Percentiles rank a stretch among this genome's conserved stretches.
These are phyloP conservation scores for Annulohypoxylon truncatum DNA, from an alignment of 2,329 filamentous ascomycete species.

Conservation along the genomic window DNA sequence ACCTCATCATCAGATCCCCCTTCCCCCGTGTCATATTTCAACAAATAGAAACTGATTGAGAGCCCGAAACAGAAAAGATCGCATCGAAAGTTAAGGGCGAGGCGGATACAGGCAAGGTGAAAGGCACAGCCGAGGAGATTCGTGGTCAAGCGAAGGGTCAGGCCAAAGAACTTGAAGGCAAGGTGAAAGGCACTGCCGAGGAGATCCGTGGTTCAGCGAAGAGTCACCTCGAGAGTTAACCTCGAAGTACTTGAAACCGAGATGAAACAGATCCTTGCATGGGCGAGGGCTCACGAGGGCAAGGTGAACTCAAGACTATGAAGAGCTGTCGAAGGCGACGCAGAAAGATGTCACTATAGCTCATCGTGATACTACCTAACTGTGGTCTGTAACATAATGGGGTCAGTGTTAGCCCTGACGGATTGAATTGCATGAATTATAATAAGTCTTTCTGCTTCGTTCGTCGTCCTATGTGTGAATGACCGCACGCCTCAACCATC, in stretches of 20 bases:
- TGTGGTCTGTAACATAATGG: slow-evolving; percentile 21
- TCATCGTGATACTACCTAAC: not conserved
- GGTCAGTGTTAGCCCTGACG: not conserved
- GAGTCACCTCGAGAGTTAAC: too few relatives aligned
- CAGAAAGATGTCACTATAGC: not conserved
- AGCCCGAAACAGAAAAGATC: slow-evolving; percentile 48
- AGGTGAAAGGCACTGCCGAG: slow-evolving; percentile 43
- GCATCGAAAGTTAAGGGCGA: slow-evolving; percentile 63
- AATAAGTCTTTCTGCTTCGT: not conserved
- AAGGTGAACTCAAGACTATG: slow-evolving; percentile 49
- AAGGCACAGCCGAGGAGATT: slow-evolving; percentile 52
- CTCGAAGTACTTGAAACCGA: too few relatives aligned
- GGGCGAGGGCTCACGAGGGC: too few relatives aligned
- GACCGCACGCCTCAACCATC: too few relatives aligned
- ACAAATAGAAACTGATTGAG: not conserved
- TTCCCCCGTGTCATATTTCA: not conserved
- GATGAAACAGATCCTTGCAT: too few relatives aligned
- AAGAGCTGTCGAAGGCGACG: not conserved
- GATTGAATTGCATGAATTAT: not conserved
- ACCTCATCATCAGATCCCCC: not conserved
- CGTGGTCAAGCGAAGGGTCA: slow-evolving; percentile 55
- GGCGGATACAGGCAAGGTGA: slow-evolving; percentile 53
- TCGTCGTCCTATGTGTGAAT: too few relatives aligned
- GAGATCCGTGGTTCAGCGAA: too few relatives aligned
- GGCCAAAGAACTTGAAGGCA: slow-evolving; percentile 50